phyloP scores from a whole-genome alignment of 495 filamentous ascomycete species.

The Penicillium parvum region DNA sequence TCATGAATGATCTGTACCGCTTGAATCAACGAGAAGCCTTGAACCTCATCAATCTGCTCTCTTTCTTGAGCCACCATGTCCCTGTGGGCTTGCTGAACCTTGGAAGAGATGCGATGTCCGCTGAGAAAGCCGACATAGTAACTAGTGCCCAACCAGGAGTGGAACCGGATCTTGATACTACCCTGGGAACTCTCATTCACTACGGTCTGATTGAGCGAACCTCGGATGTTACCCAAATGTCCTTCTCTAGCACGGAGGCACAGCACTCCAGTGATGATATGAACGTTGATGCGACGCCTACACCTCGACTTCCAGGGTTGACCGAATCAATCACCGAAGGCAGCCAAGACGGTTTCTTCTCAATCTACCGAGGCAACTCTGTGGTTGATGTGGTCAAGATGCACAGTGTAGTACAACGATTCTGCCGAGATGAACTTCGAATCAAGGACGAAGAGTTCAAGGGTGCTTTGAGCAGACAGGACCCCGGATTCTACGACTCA shows the following conservation, averaged over 20 bases:
- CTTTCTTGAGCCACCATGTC: conserved; percentile 69
- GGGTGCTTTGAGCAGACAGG: conserved; percentile 15
- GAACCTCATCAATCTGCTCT: conserved; percentile 69
- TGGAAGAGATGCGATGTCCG: conserved; percentile 55
- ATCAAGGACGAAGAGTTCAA: conserved; percentile 49
- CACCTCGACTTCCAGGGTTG: conserved; percentile 19
- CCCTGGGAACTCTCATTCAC: conserved; percentile 60
- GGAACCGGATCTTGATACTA: conserved; percentile 61
- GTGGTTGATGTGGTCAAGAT: conserved; percentile 66
- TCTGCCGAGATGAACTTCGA: conserved; percentile 65
- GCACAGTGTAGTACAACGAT: conserved; percentile 75
- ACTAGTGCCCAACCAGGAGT: conserved; percentile 47
- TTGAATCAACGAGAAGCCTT: conserved; percentile 56
- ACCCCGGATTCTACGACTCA: conserved; percentile 39
- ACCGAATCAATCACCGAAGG: conserved; percentile 42
- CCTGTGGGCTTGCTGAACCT: conserved; percentile 70
- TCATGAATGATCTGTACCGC: conserved; percentile 65
- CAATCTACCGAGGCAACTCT: conserved; percentile 42
- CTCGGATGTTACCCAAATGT: conserved; percentile 34
- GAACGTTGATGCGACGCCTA: conserved; percentile 17
- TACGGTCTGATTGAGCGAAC: conserved; percentile 66
- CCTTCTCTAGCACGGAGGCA: conserved; percentile 33
- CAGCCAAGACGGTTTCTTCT: conserved; percentile 43
- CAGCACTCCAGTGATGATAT: conserved; percentile 21
- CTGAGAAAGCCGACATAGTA: conserved; percentile 45